Percentiles rank a stretch among this genome's conserved stretches.
These are phyloP conservation scores for Dactylella cylindrospora DNA, from an alignment of 2,329 filamentous ascomycete genomes.

Conservation along the genomic window DNA sequence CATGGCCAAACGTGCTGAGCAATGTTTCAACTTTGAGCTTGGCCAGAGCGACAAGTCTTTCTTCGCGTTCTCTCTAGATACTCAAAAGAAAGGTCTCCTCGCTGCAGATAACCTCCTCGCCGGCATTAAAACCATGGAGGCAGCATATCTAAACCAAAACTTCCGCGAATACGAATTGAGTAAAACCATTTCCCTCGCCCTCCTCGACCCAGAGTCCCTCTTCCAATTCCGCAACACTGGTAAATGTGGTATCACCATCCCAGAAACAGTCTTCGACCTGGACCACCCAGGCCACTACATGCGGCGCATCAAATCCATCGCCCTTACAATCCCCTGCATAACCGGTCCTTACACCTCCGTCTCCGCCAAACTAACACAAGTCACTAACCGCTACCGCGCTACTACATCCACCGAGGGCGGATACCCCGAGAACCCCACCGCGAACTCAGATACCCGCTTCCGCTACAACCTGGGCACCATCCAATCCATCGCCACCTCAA, in stretches of 20 bases:
- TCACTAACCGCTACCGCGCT: constrained; percentile 1
- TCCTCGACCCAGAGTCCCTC: constrained; percentile 1
- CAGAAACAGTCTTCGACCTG: constrained; percentile 6
- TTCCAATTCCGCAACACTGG: constrained; percentile 2
- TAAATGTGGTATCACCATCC: constrained; percentile 2
- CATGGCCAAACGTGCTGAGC: constrained; percentile 16
- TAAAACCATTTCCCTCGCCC: constrained; percentile 1
- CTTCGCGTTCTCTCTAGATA: constrained; percentile 3
- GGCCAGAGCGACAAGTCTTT: constrained; percentile 2
- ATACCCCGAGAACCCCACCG: constrained; percentile 6
- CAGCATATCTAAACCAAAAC: constrained; percentile 1
- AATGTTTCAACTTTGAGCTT: constrained; percentile 7
- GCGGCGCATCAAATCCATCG: constrained; percentile 3
- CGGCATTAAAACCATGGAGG: constrained; percentile 2
- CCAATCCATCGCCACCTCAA: constrained; percentile 48
- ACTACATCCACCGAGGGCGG: not conserved
- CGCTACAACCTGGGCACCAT: constrained; percentile 46
- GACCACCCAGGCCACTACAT: constrained; percentile 13
- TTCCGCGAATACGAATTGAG: constrained; percentile 6
- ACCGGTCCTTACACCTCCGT: constrained; percentile 10
- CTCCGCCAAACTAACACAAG: constrained; percentile 5
- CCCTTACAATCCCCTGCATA: constrained; percentile 4
- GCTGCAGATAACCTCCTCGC: not conserved
- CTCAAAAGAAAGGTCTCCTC: constrained; percentile 1
- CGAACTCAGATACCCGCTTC: constrained; percentile 40